Conservation (phyloP, 306 rosid genomes). For the Vigna angularis region DNA sequence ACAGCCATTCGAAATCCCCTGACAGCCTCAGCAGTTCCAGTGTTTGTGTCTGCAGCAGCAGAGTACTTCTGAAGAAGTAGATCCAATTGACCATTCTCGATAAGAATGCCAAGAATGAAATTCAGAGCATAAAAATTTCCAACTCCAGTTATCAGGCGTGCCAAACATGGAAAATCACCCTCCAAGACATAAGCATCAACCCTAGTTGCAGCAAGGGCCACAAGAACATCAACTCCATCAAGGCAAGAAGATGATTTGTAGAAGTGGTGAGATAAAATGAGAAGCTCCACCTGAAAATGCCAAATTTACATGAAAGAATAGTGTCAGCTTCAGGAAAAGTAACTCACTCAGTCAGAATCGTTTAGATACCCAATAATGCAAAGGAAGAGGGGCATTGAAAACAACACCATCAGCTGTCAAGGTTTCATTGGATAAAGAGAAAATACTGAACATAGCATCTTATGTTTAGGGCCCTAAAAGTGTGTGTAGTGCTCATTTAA, state of each 20-base stretch:
- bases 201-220: constrained; percentile 97
- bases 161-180: constrained; percentile 97
- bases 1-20: constrained; percentile 98
- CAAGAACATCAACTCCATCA: constrained; percentile 99
- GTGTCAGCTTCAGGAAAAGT: constrained; percentile 38
- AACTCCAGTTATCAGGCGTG: constrained; percentile 97
- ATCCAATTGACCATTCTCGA: constrained; percentile 95
- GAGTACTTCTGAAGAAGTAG: constrained; percentile 97
- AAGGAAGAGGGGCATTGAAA: constrained; percentile 15
- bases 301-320: constrained; percentile 38
- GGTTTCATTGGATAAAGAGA: constrained; percentile 17
- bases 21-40: constrained; percentile 87
- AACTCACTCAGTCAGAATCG: constrained; percentile 32
- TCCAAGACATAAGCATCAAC: constrained; percentile 91
- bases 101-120: constrained; percentile 95
- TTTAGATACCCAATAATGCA: constrained; percentile 2
- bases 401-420: constrained; percentile 17
- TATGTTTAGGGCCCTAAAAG: constrained; percentile 2
- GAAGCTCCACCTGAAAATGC: constrained; percentile 91
- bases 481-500: constrained; percentile 12
- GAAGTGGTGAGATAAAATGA: constrained; percentile 95
- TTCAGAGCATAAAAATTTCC: constrained; percentile 92
- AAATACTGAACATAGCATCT: constrained; percentile 31
- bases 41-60: constrained; percentile 82
- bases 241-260: constrained; percentile 98